These are phyloP conservation scores for Phanerodontia chrysosporium DNA, from an alignment of 768 basidiomycete species.

Conservation along the genomic window DNA sequence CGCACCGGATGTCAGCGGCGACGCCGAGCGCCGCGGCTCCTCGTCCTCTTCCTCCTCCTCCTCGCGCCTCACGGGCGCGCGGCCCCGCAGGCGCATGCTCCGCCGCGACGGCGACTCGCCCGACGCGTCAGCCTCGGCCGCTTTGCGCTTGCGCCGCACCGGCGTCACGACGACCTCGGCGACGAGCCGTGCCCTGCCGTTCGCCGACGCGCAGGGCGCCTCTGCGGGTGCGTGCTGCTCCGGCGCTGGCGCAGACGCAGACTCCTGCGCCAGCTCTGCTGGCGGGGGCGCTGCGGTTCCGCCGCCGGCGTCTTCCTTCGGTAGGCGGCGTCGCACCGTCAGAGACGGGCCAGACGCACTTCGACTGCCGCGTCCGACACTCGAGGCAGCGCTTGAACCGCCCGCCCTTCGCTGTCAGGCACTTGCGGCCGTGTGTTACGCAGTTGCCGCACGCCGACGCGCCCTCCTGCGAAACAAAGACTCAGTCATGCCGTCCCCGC, in stretches of 20 bases:
- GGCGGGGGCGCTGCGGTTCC: no score
- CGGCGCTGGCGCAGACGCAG: not conserved
- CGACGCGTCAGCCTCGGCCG: not conserved
- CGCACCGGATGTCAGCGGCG: not conserved
- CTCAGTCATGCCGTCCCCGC: not conserved
- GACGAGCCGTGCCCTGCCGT: not conserved
- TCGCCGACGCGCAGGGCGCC: not conserved
- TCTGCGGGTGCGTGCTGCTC: not conserved
- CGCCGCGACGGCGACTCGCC: not conserved
- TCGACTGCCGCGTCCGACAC: not conserved
- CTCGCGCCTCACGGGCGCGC: not conserved
- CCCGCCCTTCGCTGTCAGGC: not conserved
- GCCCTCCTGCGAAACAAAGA: not conserved
- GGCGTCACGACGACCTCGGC: constrained; percentile 3
- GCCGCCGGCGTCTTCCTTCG: no score
- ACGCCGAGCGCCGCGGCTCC: not conserved
- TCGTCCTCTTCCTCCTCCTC: not conserved
- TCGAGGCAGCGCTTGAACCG: not conserved
- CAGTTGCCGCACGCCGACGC: not conserved
- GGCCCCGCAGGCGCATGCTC: not conserved
- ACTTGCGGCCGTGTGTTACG: not conserved
- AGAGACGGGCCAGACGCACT: not conserved
- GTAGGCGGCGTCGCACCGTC: not conserved
- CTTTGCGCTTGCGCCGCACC: not conserved
- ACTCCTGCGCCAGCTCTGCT: not conserved